Conservation (phyloP, 2,329 filamentous ascomycete genomes). For the Fusarium verrucosum region DNA sequence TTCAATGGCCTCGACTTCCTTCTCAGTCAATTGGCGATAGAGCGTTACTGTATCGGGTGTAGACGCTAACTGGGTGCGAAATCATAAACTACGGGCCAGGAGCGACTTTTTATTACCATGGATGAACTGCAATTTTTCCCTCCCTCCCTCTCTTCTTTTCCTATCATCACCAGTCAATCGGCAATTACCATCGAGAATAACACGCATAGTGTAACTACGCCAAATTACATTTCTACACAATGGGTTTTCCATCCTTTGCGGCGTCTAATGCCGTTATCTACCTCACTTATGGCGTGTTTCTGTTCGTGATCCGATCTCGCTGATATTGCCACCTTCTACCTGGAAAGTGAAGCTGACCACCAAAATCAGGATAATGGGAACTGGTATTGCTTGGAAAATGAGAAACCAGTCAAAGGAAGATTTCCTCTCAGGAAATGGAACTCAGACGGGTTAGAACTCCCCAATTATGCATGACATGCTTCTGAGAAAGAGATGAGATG, state of each 20-base stretch:
- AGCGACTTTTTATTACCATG: constrained; percentile 20
- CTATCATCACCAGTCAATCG: background rate
- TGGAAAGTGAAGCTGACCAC: constrained; percentile 27
- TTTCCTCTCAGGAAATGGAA: constrained; percentile 80
- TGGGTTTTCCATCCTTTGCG: constrained; percentile 78
- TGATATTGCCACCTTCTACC: background rate
- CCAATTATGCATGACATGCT: constrained; percentile 2
- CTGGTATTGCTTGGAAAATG: constrained; percentile 65
- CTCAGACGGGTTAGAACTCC: constrained; percentile 77
- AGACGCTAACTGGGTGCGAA: constrained; percentile 25
- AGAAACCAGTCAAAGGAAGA: constrained; percentile 73
- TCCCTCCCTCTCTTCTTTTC: background rate
- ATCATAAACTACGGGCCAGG: background rate
- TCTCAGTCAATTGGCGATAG: constrained; percentile 24
- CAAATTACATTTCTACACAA: constrained; percentile 47
- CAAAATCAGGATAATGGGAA: constrained; percentile 68
- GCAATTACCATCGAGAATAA: background rate
- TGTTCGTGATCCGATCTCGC: constrained; percentile 62
- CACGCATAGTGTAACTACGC: background rate
- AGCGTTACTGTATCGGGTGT: constrained; percentile 26
- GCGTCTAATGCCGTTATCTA: constrained; percentile 88
- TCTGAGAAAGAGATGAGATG: constrained; percentile 1
- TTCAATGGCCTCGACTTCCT: constrained; percentile 15
- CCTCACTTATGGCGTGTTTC: constrained; percentile 78
- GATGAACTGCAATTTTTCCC: background rate